Evolutionary conservation across 352 stramenopile species (phyloP).

Genomic region (Phytopythium cucurbitacearum): DNA sequence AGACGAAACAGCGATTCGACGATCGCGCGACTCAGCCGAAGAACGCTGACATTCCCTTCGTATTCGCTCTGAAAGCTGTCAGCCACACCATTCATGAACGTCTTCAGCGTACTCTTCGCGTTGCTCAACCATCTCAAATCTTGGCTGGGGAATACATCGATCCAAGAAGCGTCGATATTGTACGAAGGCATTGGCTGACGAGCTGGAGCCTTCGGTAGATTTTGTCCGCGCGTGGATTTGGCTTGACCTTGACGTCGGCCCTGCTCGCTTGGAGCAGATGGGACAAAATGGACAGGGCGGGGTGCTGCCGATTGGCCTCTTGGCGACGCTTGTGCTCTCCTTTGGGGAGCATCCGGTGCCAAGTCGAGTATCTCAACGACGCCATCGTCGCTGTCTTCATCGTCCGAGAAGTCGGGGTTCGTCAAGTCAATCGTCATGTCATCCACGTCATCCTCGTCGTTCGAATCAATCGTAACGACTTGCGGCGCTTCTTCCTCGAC

Average conservation of each 20-base stretch:
- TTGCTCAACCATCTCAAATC: slow-evolving; percentile 42
- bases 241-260: too few relatives aligned
- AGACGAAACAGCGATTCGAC: slow-evolving; percentile 21
- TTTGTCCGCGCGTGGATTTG: too few relatives aligned
- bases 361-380: slow-evolving; percentile 1
- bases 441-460: slow-evolving; percentile 13
- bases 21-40: slow-evolving; percentile 14
- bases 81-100: slow-evolving; percentile 33
- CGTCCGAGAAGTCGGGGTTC: slow-evolving; percentile 8
- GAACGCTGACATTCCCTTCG: slow-evolving; percentile 12
- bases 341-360: neutral
- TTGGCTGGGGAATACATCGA: slow-evolving; percentile 13
- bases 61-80: slow-evolving; percentile 36
- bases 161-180: slow-evolving; percentile 32
- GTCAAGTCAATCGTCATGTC: slow-evolving; percentile 23
- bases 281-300: too few relatives aligned
- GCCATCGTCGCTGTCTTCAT: slow-evolving; percentile 4
- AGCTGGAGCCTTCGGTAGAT: neutral
- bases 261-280: too few relatives aligned
- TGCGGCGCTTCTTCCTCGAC: slow-evolving; percentile 6
- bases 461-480: slow-evolving; percentile 5
- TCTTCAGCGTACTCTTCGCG: slow-evolving; percentile 16
- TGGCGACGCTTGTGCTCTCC: too few relatives aligned
- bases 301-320: too few relatives aligned
- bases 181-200: neutral